Evolutionary conservation across 2,329 filamentous ascomycete genomes (phyloP), one percentile per base, ranked within the genome.

Genomic region (Cryphonectria carpinicola): DNA sequence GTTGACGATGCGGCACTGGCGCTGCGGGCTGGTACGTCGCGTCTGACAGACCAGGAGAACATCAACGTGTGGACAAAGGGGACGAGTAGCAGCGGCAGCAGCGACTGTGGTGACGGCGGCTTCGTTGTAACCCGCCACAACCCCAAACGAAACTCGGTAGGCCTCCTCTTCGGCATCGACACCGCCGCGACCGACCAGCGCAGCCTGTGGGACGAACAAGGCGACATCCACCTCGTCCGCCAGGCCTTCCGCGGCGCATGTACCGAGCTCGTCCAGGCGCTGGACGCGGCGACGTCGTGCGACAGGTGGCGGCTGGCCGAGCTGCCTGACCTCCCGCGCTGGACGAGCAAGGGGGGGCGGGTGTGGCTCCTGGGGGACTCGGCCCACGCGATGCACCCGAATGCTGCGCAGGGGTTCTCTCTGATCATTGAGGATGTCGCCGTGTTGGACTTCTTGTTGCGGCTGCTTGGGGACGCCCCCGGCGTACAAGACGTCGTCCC

Each of bases 251-350:
- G 66, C 13, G 68, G 54, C 13, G 64, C 72, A 1, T 74, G 71
- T 41, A 64, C 58, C 3, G 74, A 75, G 60, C 43, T 76, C 32
- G 66, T 69, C 25, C 72, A 70, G 52, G 69, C 64, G 1, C 66
- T 76, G 17, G 61, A 65, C 3, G 41, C 70, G 22, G 69, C 74
- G 10, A 52, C 70, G 2, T n/a, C 68, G 17, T 75, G 74, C 60
- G 74, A 74, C 41, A 70, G 74, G 49, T 76, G 74, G 74, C 73
- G 68, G 49, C 68, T 76, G 1, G 72, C 74, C n/a, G 74, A 75
- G 68, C 70, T 75, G 43, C 74, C 74, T 1, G 66, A 75, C 41
- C 70, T 74, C 3, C 74, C 74, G 35, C 74, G 74, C 1, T 76
- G 74, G 74, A 70, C 71, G 1, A 75, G 74, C 60, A 43, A 67